Percentiles rank a stretch among this genome's conserved stretches.
phyloP scores from a whole-genome alignment of 2,329 filamentous ascomycete species.

The Cordyceps cateniannulata region DNA sequence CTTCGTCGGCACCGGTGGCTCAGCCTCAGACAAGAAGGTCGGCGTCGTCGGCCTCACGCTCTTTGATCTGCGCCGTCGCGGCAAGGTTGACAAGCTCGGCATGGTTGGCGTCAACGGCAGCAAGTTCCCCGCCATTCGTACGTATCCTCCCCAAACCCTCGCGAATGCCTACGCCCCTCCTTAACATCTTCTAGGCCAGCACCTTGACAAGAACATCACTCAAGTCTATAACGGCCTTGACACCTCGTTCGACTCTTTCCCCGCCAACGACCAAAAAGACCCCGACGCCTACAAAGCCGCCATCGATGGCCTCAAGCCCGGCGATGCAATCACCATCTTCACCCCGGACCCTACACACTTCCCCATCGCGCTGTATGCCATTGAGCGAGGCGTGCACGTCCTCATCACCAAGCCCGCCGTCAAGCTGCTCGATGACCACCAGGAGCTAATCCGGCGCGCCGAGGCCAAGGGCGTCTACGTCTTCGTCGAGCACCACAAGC shows the following conservation, averaged over 20 bases:
- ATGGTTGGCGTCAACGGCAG: constrained; percentile 87
- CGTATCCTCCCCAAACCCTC: constrained; percentile 25
- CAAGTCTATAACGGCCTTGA: constrained; percentile 85
- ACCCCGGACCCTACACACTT: constrained; percentile 91
- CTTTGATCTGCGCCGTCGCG: constrained; percentile 80
- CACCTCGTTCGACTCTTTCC: constrained; percentile 78
- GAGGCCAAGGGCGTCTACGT: constrained; percentile 75
- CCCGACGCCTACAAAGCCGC: constrained; percentile 81
- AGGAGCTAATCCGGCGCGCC: constrained; percentile 65
- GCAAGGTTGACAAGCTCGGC: constrained; percentile 77
- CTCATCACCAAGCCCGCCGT: constrained; percentile 92
- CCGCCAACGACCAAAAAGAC: constrained; percentile 64
- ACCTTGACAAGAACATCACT: constrained; percentile 81
- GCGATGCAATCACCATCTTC: constrained; percentile 93
- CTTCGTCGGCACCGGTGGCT: constrained; percentile 78
- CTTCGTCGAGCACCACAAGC: constrained; percentile 95
- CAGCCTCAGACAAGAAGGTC: constrained; percentile 90
- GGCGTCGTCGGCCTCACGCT: constrained; percentile 86
- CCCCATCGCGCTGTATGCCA: constrained; percentile 86
- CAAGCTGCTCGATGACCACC: constrained; percentile 75
- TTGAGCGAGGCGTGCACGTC: constrained; percentile 81
- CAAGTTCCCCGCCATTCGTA: constrained; percentile 88
- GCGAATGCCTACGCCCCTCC: background rate
- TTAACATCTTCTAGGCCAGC: constrained; percentile 52
- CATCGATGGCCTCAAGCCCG: constrained; percentile 74